A percentile compares a stretch with the other conserved stretches of the same genome.
Evolutionary conservation across 116 monocot species (phyloP).

Genomic region (Phalaenopsis hybrid): DNA sequence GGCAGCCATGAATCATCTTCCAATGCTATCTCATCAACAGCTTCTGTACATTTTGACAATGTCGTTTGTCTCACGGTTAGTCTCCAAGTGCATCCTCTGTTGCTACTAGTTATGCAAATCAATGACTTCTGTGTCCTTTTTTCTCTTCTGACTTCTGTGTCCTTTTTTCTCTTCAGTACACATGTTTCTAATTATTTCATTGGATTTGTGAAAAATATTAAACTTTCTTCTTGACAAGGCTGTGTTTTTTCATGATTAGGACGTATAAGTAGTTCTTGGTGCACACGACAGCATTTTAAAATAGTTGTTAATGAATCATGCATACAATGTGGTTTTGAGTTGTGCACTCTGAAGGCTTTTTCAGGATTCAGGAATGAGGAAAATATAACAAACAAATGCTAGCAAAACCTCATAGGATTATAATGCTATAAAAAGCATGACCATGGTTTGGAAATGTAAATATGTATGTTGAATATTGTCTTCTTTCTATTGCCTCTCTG

Average conservation of each 20-base stretch:
- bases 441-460: neutral
- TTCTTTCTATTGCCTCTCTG: neutral
- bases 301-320: neutral
- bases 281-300: neutral
- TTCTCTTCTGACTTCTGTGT: neutral
- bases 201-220: slow-evolving; percentile 1
- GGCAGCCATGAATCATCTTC: slow-evolving; percentile 96
- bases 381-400: neutral
- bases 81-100: slow-evolving; percentile 2
- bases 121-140: neutral
- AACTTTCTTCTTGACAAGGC: neutral
- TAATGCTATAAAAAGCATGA: neutral
- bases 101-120: neutral
- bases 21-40: slow-evolving; percentile 98
- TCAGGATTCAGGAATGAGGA: neutral
- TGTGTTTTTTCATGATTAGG: neutral
- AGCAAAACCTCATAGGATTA: neutral
- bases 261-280: neutral
- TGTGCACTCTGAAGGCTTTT: neutral
- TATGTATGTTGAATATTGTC: neutral
- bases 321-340: neutral
- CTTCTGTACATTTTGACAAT: slow-evolving; percentile 86
- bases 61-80: slow-evolving; percentile 87
- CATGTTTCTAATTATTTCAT: neutral
- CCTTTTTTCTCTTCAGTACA: neutral